Evolutionary conservation across 1,284 basidiomycete species (phyloP), one percentile per base, ranked within the genome.

Genomic region (Tylopilus sp.): DNA sequence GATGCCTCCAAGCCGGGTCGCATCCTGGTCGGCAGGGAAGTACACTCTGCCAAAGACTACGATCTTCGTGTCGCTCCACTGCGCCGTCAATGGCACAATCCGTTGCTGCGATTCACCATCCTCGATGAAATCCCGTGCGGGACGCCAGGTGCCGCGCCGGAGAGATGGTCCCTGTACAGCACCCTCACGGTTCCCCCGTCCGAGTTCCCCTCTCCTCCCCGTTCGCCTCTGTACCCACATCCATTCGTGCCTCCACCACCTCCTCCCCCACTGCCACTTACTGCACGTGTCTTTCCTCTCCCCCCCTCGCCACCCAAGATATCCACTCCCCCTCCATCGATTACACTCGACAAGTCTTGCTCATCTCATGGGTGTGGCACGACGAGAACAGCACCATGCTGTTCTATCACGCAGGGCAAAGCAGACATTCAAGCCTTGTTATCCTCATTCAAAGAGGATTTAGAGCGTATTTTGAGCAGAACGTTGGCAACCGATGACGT

Each of bases 91-190:
- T 85, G 76, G 75, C 68, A 73, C 14, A 79, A 77, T 57, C 77
- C 81, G 39, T 63, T 83, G 44, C 71, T 89, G 43, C 77, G 78
- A 61, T 83, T 89, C 68, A 73, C 74, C 15, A 72, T 88, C 21
- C 70, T 72, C 46, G 83, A 86, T 54, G 76, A 54, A 56, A 72
- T 70, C 3, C 69, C 73, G 9, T 71, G 72, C 62, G 72, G 73
- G 57, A 59, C 62, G 2, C 68, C 73, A 10, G 57, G 51, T 7
- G 29, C 43, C 7, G 17, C 36, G 5, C 42, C 49, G 7, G 50
- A 52, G n/a, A 49, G 29, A 38, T 28, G 20, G 14, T 51, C 58
- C 3, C 38, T 49, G 28, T 46, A 51, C 11, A 48, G 45, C 35
- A 2, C 20, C 31, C 18, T 41, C 9, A 18, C 53, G 26, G 2